Evolutionary conservation across 2,329 filamentous ascomycete genomes (phyloP).

Genomic region (Waltergamsia citrina): DNA sequence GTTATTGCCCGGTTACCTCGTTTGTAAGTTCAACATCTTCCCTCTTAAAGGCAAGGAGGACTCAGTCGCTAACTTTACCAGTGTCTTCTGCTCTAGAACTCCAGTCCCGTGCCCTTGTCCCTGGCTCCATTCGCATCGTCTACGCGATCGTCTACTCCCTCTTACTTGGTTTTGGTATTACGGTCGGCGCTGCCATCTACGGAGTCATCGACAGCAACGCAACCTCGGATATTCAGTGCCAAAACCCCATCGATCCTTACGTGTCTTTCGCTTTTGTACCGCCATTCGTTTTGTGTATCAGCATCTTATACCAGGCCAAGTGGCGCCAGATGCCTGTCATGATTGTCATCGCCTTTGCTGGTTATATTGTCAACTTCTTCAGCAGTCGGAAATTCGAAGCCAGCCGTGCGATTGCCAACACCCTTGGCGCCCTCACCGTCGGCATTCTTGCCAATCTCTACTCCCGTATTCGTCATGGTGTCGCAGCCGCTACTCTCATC

Average conservation of each 20-base stretch:
- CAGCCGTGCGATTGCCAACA: slow-evolving; percentile 68
- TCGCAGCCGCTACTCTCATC: slow-evolving; percentile 35
- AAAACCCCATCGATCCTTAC: slow-evolving; percentile 28
- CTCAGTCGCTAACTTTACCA: slow-evolving; percentile 13
- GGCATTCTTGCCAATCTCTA: slow-evolving; percentile 72
- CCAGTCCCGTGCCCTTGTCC: slow-evolving; percentile 59
- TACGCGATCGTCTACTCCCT: slow-evolving; percentile 68
- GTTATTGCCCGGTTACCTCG: slow-evolving; percentile 55
- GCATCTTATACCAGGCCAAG: slow-evolving; percentile 72
- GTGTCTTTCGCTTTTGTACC: slow-evolving; percentile 64
- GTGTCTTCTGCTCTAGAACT: slow-evolving; percentile 48
- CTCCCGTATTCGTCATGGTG: slow-evolving; percentile 47
- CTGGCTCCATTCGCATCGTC: slow-evolving; percentile 64
- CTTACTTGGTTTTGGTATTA: slow-evolving; percentile 64
- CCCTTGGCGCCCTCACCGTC: slow-evolving; percentile 66
- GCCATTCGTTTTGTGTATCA: slow-evolving; percentile 62
- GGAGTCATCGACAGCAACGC: slow-evolving; percentile 49
- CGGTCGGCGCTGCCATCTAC: slow-evolving; percentile 55
- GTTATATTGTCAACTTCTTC: slow-evolving; percentile 71
- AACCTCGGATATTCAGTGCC: slow-evolving; percentile 31
- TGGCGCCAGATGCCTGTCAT: slow-evolving; percentile 74
- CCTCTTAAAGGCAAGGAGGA: background rate
- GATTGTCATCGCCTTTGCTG: slow-evolving; percentile 61
- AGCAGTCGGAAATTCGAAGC: slow-evolving; percentile 53
- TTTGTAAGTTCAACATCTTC: slow-evolving; percentile 28